phyloP scores from a whole-genome alignment of 371 early-diverging fungal genomes.

The Mucor lusitanicus region DNA sequence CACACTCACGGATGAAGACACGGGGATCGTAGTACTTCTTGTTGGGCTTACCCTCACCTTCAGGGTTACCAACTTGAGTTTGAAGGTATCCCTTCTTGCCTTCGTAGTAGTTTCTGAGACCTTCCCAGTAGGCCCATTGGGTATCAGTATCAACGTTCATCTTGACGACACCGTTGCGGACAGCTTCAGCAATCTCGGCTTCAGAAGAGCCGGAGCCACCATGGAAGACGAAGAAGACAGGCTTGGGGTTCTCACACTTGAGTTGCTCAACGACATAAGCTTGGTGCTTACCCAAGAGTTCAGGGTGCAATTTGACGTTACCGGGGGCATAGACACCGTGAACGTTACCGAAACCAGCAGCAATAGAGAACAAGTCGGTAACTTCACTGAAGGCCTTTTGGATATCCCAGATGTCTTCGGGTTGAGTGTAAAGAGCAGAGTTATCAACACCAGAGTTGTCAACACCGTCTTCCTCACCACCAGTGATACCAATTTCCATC shows the following conservation, averaged over 20 bases:
- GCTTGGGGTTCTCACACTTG: slow-evolving; percentile 60
- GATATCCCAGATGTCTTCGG: slow-evolving; percentile 92
- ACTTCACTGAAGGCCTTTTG: slow-evolving; percentile 78
- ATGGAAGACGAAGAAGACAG: slow-evolving; percentile 93
- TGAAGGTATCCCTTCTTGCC: slow-evolving; percentile 77
- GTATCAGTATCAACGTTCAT: slow-evolving; percentile 91
- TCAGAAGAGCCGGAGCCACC: slow-evolving; percentile 89
- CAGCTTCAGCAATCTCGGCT: slow-evolving; percentile 82
- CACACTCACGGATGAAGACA: slow-evolving; percentile 84
- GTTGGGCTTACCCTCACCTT: slow-evolving; percentile 89
- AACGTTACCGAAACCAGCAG: slow-evolving; percentile 89
- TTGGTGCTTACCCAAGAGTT: slow-evolving; percentile 88
- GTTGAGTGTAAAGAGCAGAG: slow-evolving; percentile 85
- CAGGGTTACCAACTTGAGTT: slow-evolving; percentile 91
- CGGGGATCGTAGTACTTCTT: slow-evolving; percentile 95
- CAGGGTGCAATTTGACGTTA: slow-evolving; percentile 87
- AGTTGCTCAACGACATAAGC: slow-evolving; percentile 73
- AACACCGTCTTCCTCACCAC: slow-evolving; percentile 96
- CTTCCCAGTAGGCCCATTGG: slow-evolving; percentile 83
- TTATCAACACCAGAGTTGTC: slow-evolving; percentile 90
- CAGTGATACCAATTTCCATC: slow-evolving; percentile 96
- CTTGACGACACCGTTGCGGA: slow-evolving; percentile 85
- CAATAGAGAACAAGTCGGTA: slow-evolving; percentile 84
- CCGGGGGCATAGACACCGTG: slow-evolving; percentile 94
- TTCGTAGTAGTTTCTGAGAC: slow-evolving; percentile 74